Evolutionary conservation across 805 yeast genomes (phyloP).

Genomic region (Citeromyces matritensis): DNA sequence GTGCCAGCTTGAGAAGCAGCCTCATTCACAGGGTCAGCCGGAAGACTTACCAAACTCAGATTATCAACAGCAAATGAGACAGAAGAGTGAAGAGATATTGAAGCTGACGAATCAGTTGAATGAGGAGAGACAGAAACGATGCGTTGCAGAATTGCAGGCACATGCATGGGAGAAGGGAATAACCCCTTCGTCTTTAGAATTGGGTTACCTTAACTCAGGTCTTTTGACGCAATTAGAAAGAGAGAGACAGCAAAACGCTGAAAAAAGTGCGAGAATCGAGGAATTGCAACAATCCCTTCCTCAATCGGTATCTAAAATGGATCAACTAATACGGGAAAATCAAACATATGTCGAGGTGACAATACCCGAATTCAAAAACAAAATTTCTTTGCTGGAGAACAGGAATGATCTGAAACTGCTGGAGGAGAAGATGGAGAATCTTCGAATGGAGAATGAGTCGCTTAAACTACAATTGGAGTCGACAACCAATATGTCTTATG

Average conservation of each 20-base stretch:
- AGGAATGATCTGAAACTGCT: not conserved
- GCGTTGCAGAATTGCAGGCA: constrained; percentile 59
- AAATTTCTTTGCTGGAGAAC: constrained; percentile 6
- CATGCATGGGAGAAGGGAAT: constrained; percentile 36
- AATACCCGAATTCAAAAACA: constrained; percentile 30
- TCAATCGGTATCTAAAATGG: constrained; percentile 21
- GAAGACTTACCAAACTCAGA: not conserved
- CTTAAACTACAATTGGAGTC: not conserved
- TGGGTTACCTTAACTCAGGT: constrained; percentile 40
- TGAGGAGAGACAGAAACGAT: constrained; percentile 51
- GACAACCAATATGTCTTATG: constrained; percentile 2
- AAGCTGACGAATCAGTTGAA: constrained; percentile 41
- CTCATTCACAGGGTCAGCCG: constrained; percentile 8
- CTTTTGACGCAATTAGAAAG: constrained; percentile 28
- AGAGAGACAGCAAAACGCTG: constrained; percentile 30
- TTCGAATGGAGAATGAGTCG: constrained; percentile 41
- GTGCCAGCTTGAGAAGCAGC: constrained; percentile 34
- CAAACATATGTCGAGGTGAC: constrained; percentile 22
- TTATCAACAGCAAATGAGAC: constrained; percentile 16
- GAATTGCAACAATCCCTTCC: constrained; percentile 19
- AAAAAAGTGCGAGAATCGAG: constrained; percentile 28
- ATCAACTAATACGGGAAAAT: constrained; percentile 22
- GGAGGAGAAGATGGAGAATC: constrained; percentile 59
- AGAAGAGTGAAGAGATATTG: constrained; percentile 26
- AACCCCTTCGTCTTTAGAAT: constrained; percentile 36